phyloP scores from a whole-genome alignment of 768 basidiomycete genomes.

The Pleurotus salmoneostramineus region DNA sequence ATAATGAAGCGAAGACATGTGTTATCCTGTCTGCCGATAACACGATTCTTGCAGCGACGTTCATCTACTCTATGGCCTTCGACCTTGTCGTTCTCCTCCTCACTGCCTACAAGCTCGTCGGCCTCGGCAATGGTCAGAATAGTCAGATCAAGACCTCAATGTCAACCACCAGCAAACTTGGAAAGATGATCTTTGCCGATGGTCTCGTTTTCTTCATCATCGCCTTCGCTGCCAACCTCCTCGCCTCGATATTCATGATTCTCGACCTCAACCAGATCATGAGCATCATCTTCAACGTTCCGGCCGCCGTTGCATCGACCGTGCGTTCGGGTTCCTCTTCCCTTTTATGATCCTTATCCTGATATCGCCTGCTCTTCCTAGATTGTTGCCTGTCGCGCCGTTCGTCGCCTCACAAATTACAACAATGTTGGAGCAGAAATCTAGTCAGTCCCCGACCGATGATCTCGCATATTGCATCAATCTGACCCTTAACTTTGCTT shows the following conservation, averaged over 20 bases:
- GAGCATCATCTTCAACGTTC: slow-evolving; percentile 72
- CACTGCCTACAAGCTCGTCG: slow-evolving; percentile 55
- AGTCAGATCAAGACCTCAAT: slow-evolving; percentile 11
- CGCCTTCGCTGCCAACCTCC: slow-evolving; percentile 48
- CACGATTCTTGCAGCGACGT: slow-evolving; percentile 61
- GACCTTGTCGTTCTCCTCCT: slow-evolving; percentile 59
- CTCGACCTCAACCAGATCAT: slow-evolving; percentile 68
- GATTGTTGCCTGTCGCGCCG: slow-evolving; percentile 30
- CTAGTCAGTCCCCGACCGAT: neutral
- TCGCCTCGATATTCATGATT: slow-evolving; percentile 62
- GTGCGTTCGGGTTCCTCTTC: slow-evolving; percentile 27
- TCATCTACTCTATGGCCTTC: slow-evolving; percentile 76
- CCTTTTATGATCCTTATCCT: neutral
- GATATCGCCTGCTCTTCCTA: neutral
- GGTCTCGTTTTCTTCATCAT: slow-evolving; percentile 75
- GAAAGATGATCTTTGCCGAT: slow-evolving; percentile 64
- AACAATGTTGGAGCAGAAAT: neutral
- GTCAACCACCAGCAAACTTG: slow-evolving; percentile 40
- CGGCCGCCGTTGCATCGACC: slow-evolving; percentile 64
- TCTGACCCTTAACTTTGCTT: neutral
- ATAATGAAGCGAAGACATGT: slow-evolving; percentile 38
- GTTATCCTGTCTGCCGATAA: slow-evolving; percentile 58
- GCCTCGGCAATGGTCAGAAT: slow-evolving; percentile 11
- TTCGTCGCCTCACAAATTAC: slow-evolving; percentile 37
- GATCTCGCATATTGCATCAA: neutral